Conservation (phyloP, 108 stramenopile species). For the Aureococcus anophagefferens region DNA sequence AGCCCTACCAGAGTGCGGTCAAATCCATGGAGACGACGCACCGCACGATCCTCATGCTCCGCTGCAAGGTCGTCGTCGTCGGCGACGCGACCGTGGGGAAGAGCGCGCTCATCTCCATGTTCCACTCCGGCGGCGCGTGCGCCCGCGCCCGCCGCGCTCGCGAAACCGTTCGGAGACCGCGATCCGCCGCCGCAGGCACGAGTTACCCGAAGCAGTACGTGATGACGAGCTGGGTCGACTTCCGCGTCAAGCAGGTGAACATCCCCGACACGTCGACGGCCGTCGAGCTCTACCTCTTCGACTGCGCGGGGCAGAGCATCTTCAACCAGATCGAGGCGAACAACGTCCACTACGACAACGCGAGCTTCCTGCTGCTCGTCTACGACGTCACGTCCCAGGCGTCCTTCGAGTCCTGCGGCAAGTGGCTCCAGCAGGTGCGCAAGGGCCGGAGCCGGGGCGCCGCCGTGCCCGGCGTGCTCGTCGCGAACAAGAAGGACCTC, state of each 20-base stretch:
- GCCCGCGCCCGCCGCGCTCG: no score
- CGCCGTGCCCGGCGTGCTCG: slow-evolving; percentile 32
- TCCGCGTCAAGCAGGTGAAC: slow-evolving; percentile 32
- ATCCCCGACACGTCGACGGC: slow-evolving; percentile 38
- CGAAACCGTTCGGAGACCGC: no score
- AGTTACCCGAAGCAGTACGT: slow-evolving; percentile 47
- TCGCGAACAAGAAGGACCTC: slow-evolving; percentile 41
- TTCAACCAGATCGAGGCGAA: slow-evolving; percentile 37
- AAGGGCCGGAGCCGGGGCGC: slow-evolving; percentile 9
- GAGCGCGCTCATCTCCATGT: slow-evolving; percentile 41
- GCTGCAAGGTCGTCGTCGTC: slow-evolving; percentile 41
- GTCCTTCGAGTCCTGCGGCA: slow-evolving; percentile 33
- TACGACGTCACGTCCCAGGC: slow-evolving; percentile 33
- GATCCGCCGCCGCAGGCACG: no score
- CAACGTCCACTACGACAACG: slow-evolving; percentile 28
- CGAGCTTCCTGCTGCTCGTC: slow-evolving; percentile 32
- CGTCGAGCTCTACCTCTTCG: slow-evolving; percentile 43
- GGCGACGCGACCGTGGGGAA: slow-evolving; percentile 47
- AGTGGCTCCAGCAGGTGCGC: slow-evolving; percentile 37
- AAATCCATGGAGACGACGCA: background rate
- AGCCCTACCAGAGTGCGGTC: background rate
- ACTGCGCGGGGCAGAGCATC: slow-evolving; percentile 44
- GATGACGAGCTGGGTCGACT: slow-evolving; percentile 40
- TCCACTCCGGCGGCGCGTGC: slow-evolving; percentile 28
- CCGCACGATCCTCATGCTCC: slow-evolving; percentile 24